Base-by-base conservation (phyloP, 2,329 filamentous ascomycete genomes). In the Nothophaeocryptopus gaeumannii region DNA sequence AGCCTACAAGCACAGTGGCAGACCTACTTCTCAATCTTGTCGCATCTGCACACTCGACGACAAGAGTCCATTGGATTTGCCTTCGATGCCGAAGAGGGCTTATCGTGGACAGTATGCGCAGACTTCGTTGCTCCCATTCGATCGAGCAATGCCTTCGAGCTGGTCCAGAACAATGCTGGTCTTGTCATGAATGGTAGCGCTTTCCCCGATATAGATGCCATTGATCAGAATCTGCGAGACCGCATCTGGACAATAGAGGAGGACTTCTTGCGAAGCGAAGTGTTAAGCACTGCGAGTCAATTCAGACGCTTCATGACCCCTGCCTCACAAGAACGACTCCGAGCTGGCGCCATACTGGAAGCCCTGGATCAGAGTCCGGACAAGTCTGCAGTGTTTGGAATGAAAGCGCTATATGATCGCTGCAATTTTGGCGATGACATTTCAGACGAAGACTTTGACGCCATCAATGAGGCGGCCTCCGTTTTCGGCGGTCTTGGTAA, bases 1-100 rank as follows among this genome's bases (percentile, higher is more conserved):
- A 84, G 88, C 30, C 84, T 86, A 45, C 86, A 93, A 64, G 78
- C 81, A 9, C 90, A 96, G 67, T 99, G 93, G 93, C 83, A 87
- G 55, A 82, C 88, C 43, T 95, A 95, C 69, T 96, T 90, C 73
- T 84, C 90, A 30, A 78, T 97, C 13, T 78, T 95, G 13, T 78
- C 88, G 10, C 91, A 96, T 66, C 74, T 99, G 35, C 90, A 97
- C 66, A 90, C 87, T 62, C 85, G 89, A 62, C 80, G 91, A 63
- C 86, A 87, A 13, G 91, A 96, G 63, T 85, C 88, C 0, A 72
- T 97, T 38, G 84, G 88, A 1, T 74, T 97, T 38, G 81, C 84
- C 0, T 83, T 88, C 47, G 93, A 97, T 62, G 69, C 78, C 0
- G 77, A 81, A 40, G 78, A 79, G 8, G 84, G 85, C 42, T 80